phyloP scores from a whole-genome alignment of 164 flowering plant genomes.

The Pachysandra terminalis region DNA sequence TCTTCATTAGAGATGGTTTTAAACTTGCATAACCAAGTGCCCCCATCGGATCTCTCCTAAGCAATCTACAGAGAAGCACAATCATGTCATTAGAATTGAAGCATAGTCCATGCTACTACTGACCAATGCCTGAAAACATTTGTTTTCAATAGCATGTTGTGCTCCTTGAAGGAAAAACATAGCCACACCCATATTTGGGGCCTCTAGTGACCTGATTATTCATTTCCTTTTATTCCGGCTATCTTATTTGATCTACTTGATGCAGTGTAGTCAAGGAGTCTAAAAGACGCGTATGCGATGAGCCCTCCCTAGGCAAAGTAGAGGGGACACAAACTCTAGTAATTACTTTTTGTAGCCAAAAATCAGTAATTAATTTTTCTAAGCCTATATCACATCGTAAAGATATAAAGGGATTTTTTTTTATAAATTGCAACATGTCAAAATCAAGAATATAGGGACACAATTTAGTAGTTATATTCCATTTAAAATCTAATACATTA shows the following conservation, averaged over 20 bases:
- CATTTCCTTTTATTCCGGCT: background rate
- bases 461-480: too few species aligned
- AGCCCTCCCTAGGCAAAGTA: background rate
- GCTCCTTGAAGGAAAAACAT: too few species aligned
- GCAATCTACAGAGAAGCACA: slow-evolving; percentile 46
- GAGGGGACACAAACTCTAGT: background rate
- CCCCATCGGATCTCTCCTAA: slow-evolving; percentile 96
- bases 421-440: too few species aligned
- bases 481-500: too few species aligned
- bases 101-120: slow-evolving; percentile 1
- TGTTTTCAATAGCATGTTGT: too few species aligned
- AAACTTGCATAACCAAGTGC: slow-evolving; percentile 77
- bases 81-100: background rate
- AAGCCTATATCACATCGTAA: too few species aligned
- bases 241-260: too few species aligned
- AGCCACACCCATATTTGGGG: background rate
- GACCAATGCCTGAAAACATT: background rate
- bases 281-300: background rate
- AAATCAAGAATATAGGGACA: too few species aligned
- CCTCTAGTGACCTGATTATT: background rate
- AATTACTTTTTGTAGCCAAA: too few species aligned
- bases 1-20: slow-evolving; percentile 56
- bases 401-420: too few species aligned
- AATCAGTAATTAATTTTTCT: too few species aligned
- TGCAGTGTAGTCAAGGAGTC: background rate